Conservation (phyloP, 306 rosid genomes). For the Quercus engelmannii region DNA sequence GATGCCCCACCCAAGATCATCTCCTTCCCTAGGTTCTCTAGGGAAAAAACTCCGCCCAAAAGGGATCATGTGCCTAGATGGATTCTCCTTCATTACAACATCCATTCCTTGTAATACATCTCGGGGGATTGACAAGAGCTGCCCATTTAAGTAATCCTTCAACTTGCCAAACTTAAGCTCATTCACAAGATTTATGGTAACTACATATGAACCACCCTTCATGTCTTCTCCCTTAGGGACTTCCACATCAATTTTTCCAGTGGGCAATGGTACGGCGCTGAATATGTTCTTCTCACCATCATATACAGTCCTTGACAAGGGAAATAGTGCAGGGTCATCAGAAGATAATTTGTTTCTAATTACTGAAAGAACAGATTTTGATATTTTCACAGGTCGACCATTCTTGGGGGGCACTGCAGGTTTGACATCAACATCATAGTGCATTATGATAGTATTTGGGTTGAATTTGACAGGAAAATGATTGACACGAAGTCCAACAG, state of each 20-base stretch:
- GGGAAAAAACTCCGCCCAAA: slow-evolving; percentile 59
- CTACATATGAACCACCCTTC: slow-evolving; percentile 27
- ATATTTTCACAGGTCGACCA: slow-evolving; percentile 41
- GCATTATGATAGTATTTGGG: slow-evolving; percentile 47
- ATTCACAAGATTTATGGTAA: slow-evolving; percentile 45
- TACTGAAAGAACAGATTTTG: slow-evolving; percentile 46
- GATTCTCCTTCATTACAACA: slow-evolving; percentile 71
- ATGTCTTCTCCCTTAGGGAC: slow-evolving; percentile 55
- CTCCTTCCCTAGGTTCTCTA: slow-evolving; percentile 19
- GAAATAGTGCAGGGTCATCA: slow-evolving; percentile 39
- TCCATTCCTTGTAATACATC: slow-evolving; percentile 79
- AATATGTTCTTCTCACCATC: slow-evolving; percentile 70
- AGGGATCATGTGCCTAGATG: slow-evolving; percentile 44
- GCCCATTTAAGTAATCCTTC: slow-evolving; percentile 50
- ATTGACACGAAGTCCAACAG: slow-evolving; percentile 41
- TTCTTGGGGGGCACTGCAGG: slow-evolving; percentile 32
- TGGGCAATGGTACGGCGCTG: slow-evolving; percentile 56
- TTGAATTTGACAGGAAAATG: slow-evolving; percentile 46
- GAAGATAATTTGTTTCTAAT: slow-evolving; percentile 53
- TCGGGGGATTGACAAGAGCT: slow-evolving; percentile 43
- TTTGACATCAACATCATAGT: slow-evolving; percentile 50
- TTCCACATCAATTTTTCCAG: slow-evolving; percentile 48
- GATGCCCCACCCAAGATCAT: slow-evolving; percentile 52
- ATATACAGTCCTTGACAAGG: slow-evolving; percentile 56
- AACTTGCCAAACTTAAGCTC: slow-evolving; percentile 44